Evolutionary conservation across 192 early-diverging fungal genomes (phyloP).

Genomic region (Dimargaris xerosporica): DNA sequence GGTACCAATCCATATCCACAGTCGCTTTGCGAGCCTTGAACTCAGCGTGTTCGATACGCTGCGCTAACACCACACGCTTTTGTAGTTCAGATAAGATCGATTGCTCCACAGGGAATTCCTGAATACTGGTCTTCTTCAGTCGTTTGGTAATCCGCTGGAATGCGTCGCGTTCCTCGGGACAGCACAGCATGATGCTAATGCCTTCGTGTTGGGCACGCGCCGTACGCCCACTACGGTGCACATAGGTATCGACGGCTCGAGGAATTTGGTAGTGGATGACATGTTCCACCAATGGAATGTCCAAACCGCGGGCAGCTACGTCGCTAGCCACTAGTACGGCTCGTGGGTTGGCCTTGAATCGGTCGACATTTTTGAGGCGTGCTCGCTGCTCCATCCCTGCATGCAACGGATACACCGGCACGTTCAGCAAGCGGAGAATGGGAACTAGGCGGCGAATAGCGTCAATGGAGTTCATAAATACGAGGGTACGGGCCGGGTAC

Average conservation of each 20-base stretch:
- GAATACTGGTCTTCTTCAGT: constrained; percentile 50
- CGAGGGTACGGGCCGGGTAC: constrained; percentile 77
- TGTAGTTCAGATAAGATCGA: constrained; percentile 51
- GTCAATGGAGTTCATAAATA: constrained; percentile 96
- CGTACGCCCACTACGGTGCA: constrained; percentile 88
- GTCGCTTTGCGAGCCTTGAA: constrained; percentile 56
- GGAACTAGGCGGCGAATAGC: constrained; percentile 76
- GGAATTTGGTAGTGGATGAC: constrained; percentile 95
- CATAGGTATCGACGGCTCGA: constrained; percentile 83
- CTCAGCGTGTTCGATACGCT: constrained; percentile 63
- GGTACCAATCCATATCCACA: constrained; percentile 57
- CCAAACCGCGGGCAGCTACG: constrained; percentile 90
- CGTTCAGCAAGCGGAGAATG: constrained; percentile 53
- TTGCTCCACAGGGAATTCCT: constrained; percentile 73
- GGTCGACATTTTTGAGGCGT: constrained; percentile 82
- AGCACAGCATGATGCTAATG: constrained; percentile 63
- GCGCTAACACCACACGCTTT: constrained; percentile 62
- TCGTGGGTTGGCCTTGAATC: constrained; percentile 54
- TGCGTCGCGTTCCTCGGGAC: constrained; percentile 65
- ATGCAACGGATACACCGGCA: constrained; percentile 72
- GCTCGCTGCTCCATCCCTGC: constrained; percentile 95
- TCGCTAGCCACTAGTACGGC: constrained; percentile 87
- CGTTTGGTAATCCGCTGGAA: constrained; percentile 74
- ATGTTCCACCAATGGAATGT: constrained; percentile 82
- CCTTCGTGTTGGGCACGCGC: constrained; percentile 77